A percentile compares a stretch with the other conserved stretches of the same genome.
Conservation (phyloP, 805 yeast genomes). For the Myxozyma neglecta region DNA sequence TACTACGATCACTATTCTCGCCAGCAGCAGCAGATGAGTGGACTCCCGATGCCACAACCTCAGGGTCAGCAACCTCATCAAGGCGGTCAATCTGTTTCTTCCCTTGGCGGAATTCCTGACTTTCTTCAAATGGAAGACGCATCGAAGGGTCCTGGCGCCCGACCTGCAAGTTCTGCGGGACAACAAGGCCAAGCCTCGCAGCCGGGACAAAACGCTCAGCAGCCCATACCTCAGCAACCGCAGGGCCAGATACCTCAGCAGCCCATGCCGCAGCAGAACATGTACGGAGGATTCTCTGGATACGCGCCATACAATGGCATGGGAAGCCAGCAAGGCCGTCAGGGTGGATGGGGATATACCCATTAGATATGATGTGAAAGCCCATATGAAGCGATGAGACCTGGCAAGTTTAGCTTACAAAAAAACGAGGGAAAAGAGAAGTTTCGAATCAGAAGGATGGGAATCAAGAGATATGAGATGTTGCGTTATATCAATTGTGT, state of each 20-base stretch:
- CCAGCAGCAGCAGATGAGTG: slow-evolving; percentile 18
- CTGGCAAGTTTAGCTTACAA: neutral
- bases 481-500: no score
- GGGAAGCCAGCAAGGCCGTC: slow-evolving; percentile 29
- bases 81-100: slow-evolving; percentile 19
- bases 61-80: slow-evolving; percentile 18
- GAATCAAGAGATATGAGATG: no score
- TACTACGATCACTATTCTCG: slow-evolving; percentile 16
- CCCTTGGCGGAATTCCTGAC: slow-evolving; percentile 33
- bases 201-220: slow-evolving; percentile 18
- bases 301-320: slow-evolving; percentile 26
- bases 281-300: slow-evolving; percentile 29
- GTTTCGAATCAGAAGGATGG: no score
- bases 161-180: slow-evolving; percentile 18
- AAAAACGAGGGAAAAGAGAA: neutral
- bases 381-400: neutral
- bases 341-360: slow-evolving; percentile 31
- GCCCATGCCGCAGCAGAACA: slow-evolving; percentile 26
- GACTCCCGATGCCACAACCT: slow-evolving; percentile 2
- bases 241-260: slow-evolving; percentile 24
- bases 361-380: slow-evolving; percentile 3
- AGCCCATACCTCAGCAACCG: slow-evolving; percentile 21
- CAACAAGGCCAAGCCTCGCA: slow-evolving; percentile 19
- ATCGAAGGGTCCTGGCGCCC: slow-evolving; percentile 20
- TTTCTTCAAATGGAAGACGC: slow-evolving; percentile 31